Base-by-base conservation (phyloP, 352 stramenopile species). In the Aphanomyces astaci region DNA sequence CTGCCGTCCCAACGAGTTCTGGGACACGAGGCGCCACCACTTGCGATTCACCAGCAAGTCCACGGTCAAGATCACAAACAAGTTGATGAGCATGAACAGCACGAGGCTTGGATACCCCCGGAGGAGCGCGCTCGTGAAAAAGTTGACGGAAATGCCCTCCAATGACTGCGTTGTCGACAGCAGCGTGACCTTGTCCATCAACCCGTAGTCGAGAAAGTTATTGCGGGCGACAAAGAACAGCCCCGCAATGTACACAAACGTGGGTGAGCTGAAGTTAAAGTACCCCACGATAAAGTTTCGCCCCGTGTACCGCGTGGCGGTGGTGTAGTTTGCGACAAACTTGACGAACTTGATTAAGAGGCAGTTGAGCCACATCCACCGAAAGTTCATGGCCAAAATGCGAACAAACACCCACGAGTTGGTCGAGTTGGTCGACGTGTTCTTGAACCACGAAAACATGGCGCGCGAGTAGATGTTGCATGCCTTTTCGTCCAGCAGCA, bases 401-500 rank as follows among this genome's bases (percentile, higher is more conserved):
- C n/a, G n/a, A n/a, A n/a, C n/a, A n/a, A n/a, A n/a, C n/a, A 66
- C 1, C 27, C 56, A 17, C 2, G 31, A n/a, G 7, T 13, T 1
- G n/a, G 31, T 40, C n/a, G 19, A 43, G 0, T 0, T 19, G 28
- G 36, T 59, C 4, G 28, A 22, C 2, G 13, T 55, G 2, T 54
- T 9, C 51, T 59, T 2, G 59, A 56, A 56, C 27, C 43, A 66
- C 4, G n/a, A 33, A 24, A 56, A 54, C 24, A 66, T 43, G 24
- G n/a, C 22, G 15, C 43, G 33, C 11, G 36, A 19, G 46, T 66
- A 66, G 27, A 66, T n/a, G n/a, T 57, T 49, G 13, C 33, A 59
- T 5, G 40, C 43, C n/a, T 68, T 68, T 43, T 56, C 48, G 45
- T 68, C 62, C 15, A 68, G 32, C 3, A 68, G 28, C 4, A 68